Evolutionary conservation across 2,329 filamentous ascomycete species (phyloP), one percentile per base, ranked within the genome.

Genomic region (Pseudogymnoascus sp.): DNA sequence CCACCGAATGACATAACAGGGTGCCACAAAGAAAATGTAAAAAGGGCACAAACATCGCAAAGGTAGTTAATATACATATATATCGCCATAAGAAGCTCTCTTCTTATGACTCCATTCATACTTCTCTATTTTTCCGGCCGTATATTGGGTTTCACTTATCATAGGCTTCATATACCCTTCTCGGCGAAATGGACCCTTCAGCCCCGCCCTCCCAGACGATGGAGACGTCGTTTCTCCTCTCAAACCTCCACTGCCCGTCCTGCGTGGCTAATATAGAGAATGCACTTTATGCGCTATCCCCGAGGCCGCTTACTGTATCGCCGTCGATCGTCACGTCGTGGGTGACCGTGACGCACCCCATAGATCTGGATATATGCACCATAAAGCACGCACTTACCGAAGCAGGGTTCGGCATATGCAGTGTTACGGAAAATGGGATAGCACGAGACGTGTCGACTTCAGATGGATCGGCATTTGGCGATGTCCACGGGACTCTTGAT

Each of bases 231-330:
- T 84, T 87, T 69, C 78, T 90, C 64, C 77, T 91, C 66, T 82
- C 80, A 64, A 91, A 91, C 72, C 78, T 91, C n/a, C 88, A 91
- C 74, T 91, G 88, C 74, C 85, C 87, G 12, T 88, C 87, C 63
- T 91, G 88, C 71, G 83, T 90, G 58, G 80, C 82, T 35, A 78
- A 80, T 66, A 90, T 91, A 69, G 79, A 84, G 68, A 75, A 80
- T 60, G 78, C 81, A 62, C 74, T 91, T 62, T 76, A 67, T 35
- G 66, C 67, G 6, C 72, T 81, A 71, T 62, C 78, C 76, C 74
- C 81, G 70, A 69, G 75, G 77, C 75, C 77, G 69, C 65, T 70
- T 60, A 84, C 82, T 75, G 81, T 90, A 30, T 87, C 85, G 64
- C 82, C 86, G 63, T 90, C 88, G 65, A 82, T 90, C 63, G 81